A percentile compares a stretch with the other conserved stretches of the same genome.
Conservation (phyloP, 306 rosid species). For the Fragaria ananassa region DNA sequence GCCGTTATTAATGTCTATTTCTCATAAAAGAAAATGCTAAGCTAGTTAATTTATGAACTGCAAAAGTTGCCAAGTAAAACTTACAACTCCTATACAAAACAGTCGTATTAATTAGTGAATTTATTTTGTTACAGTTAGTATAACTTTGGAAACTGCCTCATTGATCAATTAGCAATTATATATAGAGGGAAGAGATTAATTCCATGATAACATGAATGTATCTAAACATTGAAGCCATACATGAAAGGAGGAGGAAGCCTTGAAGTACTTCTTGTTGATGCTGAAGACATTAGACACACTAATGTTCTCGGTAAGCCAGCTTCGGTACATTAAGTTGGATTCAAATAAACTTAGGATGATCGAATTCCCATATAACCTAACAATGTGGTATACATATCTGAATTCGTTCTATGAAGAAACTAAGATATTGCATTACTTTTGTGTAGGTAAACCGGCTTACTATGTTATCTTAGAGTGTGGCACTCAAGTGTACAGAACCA, state of each 20-base stretch:
- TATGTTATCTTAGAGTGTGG: constrained; percentile 62
- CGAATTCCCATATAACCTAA: background rate
- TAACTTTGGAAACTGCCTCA: constrained; percentile 17
- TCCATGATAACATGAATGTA: background rate
- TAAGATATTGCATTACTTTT: background rate
- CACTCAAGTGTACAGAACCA: constrained; percentile 48
- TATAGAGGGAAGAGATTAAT: background rate
- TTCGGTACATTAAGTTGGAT: background rate
- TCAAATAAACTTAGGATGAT: background rate
- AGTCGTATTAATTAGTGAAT: background rate
- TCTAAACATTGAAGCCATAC: constrained; percentile 10
- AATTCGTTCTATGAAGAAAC: background rate
- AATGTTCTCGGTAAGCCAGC: constrained; percentile 53
- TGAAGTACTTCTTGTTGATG: constrained; percentile 74
- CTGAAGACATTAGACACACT: constrained; percentile 59
- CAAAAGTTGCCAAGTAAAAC: background rate
- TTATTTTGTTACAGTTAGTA: background rate
- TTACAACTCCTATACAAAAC: background rate
- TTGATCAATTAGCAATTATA: background rate
- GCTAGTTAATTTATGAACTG: background rate
- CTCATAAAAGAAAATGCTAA: background rate
- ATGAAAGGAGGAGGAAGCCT: constrained; percentile 57
- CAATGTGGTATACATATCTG: background rate
- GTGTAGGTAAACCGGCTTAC: constrained; percentile 56
- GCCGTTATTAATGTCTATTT: background rate